Evolutionary conservation across 495 filamentous ascomycete genomes (phyloP), one percentile per base, ranked within the genome.

Genomic region (Aspergillus cristatus): DNA sequence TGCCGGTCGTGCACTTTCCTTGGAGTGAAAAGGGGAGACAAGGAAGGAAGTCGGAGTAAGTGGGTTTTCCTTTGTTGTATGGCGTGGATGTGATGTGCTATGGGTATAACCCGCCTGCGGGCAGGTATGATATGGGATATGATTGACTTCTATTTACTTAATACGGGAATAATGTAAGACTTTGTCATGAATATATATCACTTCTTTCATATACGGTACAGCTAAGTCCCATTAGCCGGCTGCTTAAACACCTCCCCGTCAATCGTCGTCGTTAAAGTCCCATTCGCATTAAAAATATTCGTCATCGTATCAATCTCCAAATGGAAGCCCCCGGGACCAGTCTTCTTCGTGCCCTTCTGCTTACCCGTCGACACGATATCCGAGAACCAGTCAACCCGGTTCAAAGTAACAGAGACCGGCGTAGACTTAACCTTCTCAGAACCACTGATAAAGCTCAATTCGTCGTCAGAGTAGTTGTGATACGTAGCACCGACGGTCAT

Each of bases 1-100:
- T 90, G 49, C 87, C 86, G 46, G 89, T 94, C 46, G 68, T 77
- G 46, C 88, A 94, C 67, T 94, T 95, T 71, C 88, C 87, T 3
- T 94, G 88, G 88, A 87, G 81, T 18, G 83, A 83, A 55, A 84
- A 82, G 71, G 83, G 76, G 25, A 78, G 79, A 43, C n/a, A n/a
- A n/a, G n/a, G n/a, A n/a, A n/a, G n/a, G n/a, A n/a, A n/a, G n/a
- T n/a, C n/a, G n/a, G n/a, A n/a, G n/a, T n/a, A n/a, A n/a, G n/a
- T n/a, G n/a, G n/a, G n/a, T n/a, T n/a, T n/a, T n/a, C n/a, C n/a
- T n/a, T n/a, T n/a, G n/a, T n/a, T n/a, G n/a, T n/a, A n/a, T n/a
- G n/a, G n/a, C n/a, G n/a, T n/a, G n/a, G n/a, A n/a, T n/a, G n/a
- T n/a, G n/a, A n/a, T n/a, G n/a, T n/a, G n/a, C n/a, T n/a, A n/a